Base-by-base conservation (phyloP, 805 yeast species). In the Hanseniaspora taiwanica region DNA sequence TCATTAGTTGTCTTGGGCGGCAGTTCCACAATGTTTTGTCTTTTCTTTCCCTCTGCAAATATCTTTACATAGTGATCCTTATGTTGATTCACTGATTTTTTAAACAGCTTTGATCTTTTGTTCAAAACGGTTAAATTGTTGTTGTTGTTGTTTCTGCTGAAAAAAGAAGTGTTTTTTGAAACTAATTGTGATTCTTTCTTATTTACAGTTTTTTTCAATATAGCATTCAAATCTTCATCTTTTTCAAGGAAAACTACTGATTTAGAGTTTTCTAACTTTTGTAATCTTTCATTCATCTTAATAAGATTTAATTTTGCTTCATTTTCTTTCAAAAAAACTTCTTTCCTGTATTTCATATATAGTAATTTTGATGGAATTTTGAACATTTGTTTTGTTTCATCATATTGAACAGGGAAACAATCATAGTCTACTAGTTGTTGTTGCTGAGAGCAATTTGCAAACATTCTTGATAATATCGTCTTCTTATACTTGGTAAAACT, bases 301-400 rank as follows among this genome's bases (percentile, higher is more conserved):
- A 67, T 51, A 38, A 65, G 45, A 27, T 58, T 57, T 37, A 54
- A 60, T 2, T 64, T 55, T n/a, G 63, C 62, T 33, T 54, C 43
- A 27, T 58, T 59, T 34, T 63, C 60, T 42, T 62, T 65, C 36
- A 46, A 45, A 1, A 46, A 34, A 6, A 50, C 50, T 21, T 64
- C 68, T 25, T 57, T 48, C 24, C 52, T 51, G 39, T 59, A 59
- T 41, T 53, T 54, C 35, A 57, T 42, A 41, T 56, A 64, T 3
- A 65, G 44, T 47, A 62, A 46, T 39, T 63, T 53, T 16, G 58
- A 60, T 0, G 69, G 69, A 5, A 63, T 40, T 40, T 46, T 53
- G 44, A 47, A 64, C 42, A 53, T 60, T 40, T 51, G 8, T 45
- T 42, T 35, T 53, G 53, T 38, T 52, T 53, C 23, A 36, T 39